These are phyloP conservation scores for Fusarium torulosum DNA, from an alignment of 2,329 filamentous ascomycete species.

Conservation along the genomic window DNA sequence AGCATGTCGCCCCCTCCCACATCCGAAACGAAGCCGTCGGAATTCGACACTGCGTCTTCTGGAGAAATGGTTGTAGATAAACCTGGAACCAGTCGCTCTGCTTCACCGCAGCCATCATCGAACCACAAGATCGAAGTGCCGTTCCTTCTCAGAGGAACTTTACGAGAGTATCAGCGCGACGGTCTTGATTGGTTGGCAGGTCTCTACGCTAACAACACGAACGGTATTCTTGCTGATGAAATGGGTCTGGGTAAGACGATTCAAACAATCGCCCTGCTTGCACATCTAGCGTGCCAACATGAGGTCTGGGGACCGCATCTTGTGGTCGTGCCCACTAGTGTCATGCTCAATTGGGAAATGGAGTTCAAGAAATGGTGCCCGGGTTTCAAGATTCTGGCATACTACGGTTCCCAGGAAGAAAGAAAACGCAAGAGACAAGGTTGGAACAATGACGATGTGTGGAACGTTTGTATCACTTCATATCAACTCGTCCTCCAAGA, in stretches of 20 bases:
- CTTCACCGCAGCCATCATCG: constrained; percentile 49
- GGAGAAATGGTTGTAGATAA: constrained; percentile 53
- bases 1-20: constrained; percentile 62
- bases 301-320: constrained; percentile 96
- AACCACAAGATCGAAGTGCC: constrained; percentile 78
- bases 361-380: constrained; percentile 99
- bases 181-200: constrained; percentile 98
- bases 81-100: constrained; percentile 50
- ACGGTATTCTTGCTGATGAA: constrained; percentile 96
- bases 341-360: constrained; percentile 99
- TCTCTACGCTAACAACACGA: constrained; percentile 91
- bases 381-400: constrained; percentile 96
- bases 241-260: constrained; percentile 99
- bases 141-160: constrained; percentile 84
- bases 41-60: constrained; percentile 59
- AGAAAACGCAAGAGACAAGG: constrained; percentile 90
- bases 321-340: constrained; percentile 95
- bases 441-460: constrained; percentile 92
- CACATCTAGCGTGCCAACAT: constrained; percentile 90
- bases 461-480: constrained; percentile 98
- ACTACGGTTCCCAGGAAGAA: constrained; percentile 95
- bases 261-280: constrained; percentile 93
- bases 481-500: constrained; percentile 97
- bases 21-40: constrained; percentile 65
- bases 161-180: constrained; percentile 96